Evolutionary conservation across 106 monocot genomes (phyloP).

Genomic region (Narthecium ossifragum): DNA sequence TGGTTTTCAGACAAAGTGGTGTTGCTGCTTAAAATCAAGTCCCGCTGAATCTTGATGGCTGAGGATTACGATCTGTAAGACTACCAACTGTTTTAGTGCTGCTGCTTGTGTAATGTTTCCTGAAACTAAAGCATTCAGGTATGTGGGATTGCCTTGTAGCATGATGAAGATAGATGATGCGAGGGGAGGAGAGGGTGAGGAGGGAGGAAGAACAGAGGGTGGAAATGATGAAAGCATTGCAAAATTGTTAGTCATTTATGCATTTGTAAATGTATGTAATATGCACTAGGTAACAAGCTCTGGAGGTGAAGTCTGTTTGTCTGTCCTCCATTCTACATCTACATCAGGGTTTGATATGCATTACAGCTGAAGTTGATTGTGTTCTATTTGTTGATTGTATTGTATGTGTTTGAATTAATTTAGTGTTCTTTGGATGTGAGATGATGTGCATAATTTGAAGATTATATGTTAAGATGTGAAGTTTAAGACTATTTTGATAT

Average conservation of each 20-base stretch:
- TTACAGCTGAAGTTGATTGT: too few species aligned
- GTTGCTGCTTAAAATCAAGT: constrained; percentile 58
- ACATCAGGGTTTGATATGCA: too few species aligned
- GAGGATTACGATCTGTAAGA: not conserved
- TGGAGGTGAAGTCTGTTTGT: too few species aligned
- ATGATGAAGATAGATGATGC: not conserved
- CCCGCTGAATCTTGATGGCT: constrained; percentile 37
- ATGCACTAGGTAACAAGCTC: too few species aligned
- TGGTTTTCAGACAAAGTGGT: constrained; percentile 70
- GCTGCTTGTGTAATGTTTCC: not conserved
- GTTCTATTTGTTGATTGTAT: too few species aligned
- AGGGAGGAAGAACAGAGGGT: not conserved
- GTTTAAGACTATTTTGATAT: too few species aligned
- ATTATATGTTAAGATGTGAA: too few species aligned
- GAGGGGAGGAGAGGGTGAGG: not conserved
- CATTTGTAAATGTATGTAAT: not conserved
- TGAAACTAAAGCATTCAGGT: not conserved
- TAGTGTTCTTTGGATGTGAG: too few species aligned
- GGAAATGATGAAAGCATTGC: not conserved
- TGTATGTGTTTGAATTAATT: too few species aligned
- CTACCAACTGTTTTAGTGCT: not conserved
- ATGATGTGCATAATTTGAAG: too few species aligned
- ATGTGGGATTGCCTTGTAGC: not conserved
- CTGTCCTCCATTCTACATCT: too few species aligned
- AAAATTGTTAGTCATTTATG: not conserved